Base-by-base conservation (phyloP, 176 grass and related monocot species). In the Aechmea fasciata region DNA sequence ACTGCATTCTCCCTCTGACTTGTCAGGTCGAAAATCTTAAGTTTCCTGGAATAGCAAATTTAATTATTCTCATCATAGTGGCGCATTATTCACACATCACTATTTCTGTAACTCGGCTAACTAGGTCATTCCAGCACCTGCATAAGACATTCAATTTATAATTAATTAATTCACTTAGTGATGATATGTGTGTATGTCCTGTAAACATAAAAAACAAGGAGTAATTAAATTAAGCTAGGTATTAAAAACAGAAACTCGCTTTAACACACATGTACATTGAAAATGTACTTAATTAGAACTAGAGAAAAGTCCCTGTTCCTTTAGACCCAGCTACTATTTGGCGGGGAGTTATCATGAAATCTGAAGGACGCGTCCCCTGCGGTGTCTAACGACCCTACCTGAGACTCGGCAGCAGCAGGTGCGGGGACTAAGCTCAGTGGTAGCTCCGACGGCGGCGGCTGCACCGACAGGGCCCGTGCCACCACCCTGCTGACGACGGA, bases 311-410 rank as follows among this genome's bases (percentile, higher is more conserved):
- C 52, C 49, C 54, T 51, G 15, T 61, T 18, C 2, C 63, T 28
- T 91, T 52, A 96, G 18, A 96, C 91, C 91, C 91, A 91, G 73
- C 73, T 92, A 28, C 73, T 92, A 28, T 52, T 85, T 33, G 73
- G 80, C 14, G 79, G 52, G 15, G 80, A 75, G 72, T 81, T 25
- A 79, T 96, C 88, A 18, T 91, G 79, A 9, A 96, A 53, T 74
- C 75, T 73, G 51, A 96, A 88, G 0, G 88, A 96, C 25, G 79
- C 49, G 79, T 86, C 80, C 33, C 83, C 80, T 28, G 89, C 81
- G 22, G 75, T 70, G 2, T 78, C 83, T 13, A 81, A 48, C 41
- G 49, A 52, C 65, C 65, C 55, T 29, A n/a, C 26, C 68, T 33
- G 64, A 57, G 64, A 71, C 14, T 76, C 85, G 1, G 50, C 13